These are phyloP conservation scores for Ceratobasidium sp. DNA, from an alignment of 1,284 basidiomycete genomes.

Conservation along the genomic window DNA sequence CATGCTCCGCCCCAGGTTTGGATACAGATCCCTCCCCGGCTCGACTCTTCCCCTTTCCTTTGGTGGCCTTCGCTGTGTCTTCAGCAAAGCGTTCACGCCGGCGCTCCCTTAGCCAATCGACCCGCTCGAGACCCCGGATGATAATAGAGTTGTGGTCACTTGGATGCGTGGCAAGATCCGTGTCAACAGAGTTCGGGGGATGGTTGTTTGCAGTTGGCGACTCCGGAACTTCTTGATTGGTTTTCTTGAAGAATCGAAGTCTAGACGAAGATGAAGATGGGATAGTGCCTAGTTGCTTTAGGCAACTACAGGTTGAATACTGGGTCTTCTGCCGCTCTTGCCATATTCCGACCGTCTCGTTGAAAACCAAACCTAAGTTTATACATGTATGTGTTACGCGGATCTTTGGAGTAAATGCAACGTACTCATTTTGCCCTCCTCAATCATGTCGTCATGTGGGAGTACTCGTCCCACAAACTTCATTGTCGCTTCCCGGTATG, in stretches of 20 bases:
- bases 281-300: not conserved
- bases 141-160: conserved; percentile 20
- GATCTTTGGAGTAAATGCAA: too few species aligned
- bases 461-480: conserved; percentile 15
- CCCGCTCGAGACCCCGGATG: not conserved
- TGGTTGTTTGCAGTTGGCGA: not conserved
- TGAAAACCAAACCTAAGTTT: not conserved
- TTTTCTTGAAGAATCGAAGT: conserved; percentile 1
- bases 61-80: not conserved
- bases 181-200: conserved; percentile 14
- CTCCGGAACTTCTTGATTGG: not conserved
- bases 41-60: conserved; percentile 6
- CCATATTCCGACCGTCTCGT: conserved; percentile 4
- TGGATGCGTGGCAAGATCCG: conserved; percentile 5
- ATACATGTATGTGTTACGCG: too few species aligned
- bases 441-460: conserved; percentile 14
- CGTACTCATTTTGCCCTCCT: conserved; percentile 9
- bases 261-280: not conserved
- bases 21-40: not conserved
- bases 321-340: conserved; percentile 5
- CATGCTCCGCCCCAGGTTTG: not conserved
- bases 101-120: not conserved
- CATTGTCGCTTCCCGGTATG: conserved; percentile 6
- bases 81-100: conserved; percentile 1
- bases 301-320: conserved; percentile 9